These are phyloP conservation scores for Candida ovalis DNA, from an alignment of 805 yeast genomes.

Conservation along the genomic window DNA sequence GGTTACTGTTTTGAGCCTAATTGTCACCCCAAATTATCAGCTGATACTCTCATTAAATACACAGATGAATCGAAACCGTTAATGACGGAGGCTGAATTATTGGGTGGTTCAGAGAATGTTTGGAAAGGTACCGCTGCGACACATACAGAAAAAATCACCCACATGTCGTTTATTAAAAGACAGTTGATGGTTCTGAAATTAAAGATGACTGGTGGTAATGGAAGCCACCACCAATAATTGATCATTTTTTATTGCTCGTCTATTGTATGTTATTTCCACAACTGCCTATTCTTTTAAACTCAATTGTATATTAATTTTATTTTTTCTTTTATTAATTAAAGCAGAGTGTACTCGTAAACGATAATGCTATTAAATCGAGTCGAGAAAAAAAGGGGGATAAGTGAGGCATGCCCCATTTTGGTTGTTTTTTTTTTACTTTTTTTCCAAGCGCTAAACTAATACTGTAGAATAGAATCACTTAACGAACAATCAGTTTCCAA, in stretches of 20 bases:
- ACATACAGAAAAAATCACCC: slow-evolving; percentile 30
- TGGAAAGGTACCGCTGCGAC: slow-evolving; percentile 29
- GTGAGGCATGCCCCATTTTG: neutral
- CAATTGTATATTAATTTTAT: too few relatives aligned
- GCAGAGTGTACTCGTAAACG: too few relatives aligned
- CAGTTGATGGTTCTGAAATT: slow-evolving; percentile 8
- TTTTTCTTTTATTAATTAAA: too few relatives aligned
- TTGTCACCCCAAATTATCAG: slow-evolving; percentile 6
- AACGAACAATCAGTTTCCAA: too few relatives aligned
- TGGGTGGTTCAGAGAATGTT: slow-evolving; percentile 24
- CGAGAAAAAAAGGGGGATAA: too few relatives aligned
- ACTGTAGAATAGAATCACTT: too few relatives aligned
- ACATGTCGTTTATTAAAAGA: slow-evolving; percentile 28
- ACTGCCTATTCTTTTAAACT: too few relatives aligned
- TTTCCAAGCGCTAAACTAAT: neutral
- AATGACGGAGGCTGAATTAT: slow-evolving; percentile 29
- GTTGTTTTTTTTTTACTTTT: neutral
- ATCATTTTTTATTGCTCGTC: too few relatives aligned
- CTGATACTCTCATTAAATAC: slow-evolving; percentile 21
- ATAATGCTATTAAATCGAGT: too few relatives aligned
- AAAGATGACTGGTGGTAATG: neutral
- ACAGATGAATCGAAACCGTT: slow-evolving; percentile 10
- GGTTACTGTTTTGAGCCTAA: slow-evolving; percentile 33
- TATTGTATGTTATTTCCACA: too few relatives aligned
- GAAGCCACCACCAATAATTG: neutral